Conservation (phyloP, 2,329 filamentous ascomycete genomes). For the Xylariales sp. region DNA sequence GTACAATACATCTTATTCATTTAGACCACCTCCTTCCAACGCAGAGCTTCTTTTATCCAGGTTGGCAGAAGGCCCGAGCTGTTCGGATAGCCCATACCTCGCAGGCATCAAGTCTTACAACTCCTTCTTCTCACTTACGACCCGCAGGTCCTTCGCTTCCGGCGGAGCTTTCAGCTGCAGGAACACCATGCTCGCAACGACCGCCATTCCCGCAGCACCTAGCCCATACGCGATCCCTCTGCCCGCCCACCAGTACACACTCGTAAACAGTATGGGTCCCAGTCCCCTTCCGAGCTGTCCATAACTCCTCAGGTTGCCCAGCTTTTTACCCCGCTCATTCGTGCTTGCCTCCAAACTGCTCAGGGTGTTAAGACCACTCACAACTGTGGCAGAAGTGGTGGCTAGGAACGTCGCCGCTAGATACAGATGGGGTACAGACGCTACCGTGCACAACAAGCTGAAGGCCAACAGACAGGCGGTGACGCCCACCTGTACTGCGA, state of each 20-base stretch:
- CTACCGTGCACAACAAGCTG: constrained; percentile 67
- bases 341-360: constrained; percentile 83
- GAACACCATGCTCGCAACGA: constrained; percentile 68
- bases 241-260: constrained; percentile 97
- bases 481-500: constrained; percentile 76
- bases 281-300: constrained; percentile 85
- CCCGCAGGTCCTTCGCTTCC: constrained; percentile 23
- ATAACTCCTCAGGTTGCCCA: constrained; percentile 75
- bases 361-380: constrained; percentile 86
- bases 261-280: constrained; percentile 87
- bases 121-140: constrained; percentile 21
- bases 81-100: too few relatives aligned
- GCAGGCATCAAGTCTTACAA: too few relatives aligned
- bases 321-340: constrained; percentile 76
- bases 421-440: constrained; percentile 68
- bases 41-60: too few relatives aligned
- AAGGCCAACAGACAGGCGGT: constrained; percentile 75
- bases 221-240: constrained; percentile 77
- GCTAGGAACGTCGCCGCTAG: constrained; percentile 78
- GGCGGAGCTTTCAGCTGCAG: constrained; percentile 63
- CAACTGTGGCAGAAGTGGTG: constrained; percentile 88
- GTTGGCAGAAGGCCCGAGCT: too few relatives aligned
- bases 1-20: too few relatives aligned
- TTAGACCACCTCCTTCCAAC: too few relatives aligned
- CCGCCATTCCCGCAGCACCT: constrained; percentile 75